Base-by-base conservation (phyloP, 768 basidiomycete species). In the Russula earlei region DNA sequence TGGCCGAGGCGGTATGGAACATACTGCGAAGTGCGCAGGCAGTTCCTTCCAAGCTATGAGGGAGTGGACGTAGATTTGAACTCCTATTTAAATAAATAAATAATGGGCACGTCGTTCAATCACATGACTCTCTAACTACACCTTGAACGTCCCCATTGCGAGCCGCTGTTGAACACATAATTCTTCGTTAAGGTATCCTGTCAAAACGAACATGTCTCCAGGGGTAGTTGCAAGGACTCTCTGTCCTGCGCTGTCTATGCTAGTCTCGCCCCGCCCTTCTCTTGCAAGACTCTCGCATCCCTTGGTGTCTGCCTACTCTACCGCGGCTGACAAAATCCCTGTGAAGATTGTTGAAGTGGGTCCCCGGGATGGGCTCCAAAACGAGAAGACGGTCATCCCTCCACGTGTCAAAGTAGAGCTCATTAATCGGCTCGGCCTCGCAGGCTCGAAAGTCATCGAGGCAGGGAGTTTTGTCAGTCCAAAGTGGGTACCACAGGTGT, bases 401-500 rank as follows among this genome's bases (percentile, higher is more conserved):
- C 81, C 83, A 1, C 78, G 79, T 27, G 71, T 85, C 57, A 94
- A 94, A 68, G 79, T 84, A 17, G 85, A 87, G 58, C 78, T 97
- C 51, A 82, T 97, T 54, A 79, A 88, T 59, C 73, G 84, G 14
- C 80, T 97, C 11, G 80, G 78, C 2, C 67, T 67, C 17, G 84
- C 89, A 10, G 92, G 91, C 0, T 66, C 82, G 62, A 72, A 73
- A 58, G 80, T 74, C 54, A 84, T 94, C 61, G 91, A 94, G 69
- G 80, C 82, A 0, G 92, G 92, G 7, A 91, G 89, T 67, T 92
- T 95, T 66, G 92, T 94, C 55, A 89, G 89, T 68, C 87, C 88
- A 0, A 92, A 91, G 69, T 91, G 91, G 87, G 87, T 94, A 24
- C 92, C 91, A 0, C 92, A 94, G 80, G 92, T 83, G 59, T 55